Conservation (phyloP, 331 rosid genomes). For the Malus hybrid region DNA sequence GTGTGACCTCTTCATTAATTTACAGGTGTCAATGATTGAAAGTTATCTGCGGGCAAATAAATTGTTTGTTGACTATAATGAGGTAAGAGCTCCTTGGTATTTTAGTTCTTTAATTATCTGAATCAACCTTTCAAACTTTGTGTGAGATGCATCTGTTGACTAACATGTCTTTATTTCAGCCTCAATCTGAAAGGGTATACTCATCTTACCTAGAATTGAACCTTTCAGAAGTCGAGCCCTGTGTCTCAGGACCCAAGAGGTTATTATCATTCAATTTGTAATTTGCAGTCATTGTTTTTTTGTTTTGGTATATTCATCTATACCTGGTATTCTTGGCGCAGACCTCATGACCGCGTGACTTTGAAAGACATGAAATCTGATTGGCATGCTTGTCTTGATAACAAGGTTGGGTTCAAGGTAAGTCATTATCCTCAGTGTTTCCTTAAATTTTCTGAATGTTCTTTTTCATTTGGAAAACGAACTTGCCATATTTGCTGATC, state of each 20-base stretch:
- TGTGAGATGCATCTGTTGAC: constrained; percentile 17
- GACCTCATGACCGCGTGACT: constrained; percentile 85
- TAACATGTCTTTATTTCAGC: constrained; percentile 40
- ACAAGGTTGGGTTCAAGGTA: constrained; percentile 90
- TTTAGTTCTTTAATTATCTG: neutral
- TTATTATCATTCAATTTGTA: constrained; percentile 11
- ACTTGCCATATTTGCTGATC: neutral
- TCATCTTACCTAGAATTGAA: constrained; percentile 84
- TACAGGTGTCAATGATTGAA: constrained; percentile 86
- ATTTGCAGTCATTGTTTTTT: neutral
- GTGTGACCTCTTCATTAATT: constrained; percentile 19
- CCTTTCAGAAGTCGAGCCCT: constrained; percentile 76
- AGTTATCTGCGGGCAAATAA: constrained; percentile 88
- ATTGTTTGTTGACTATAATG: constrained; percentile 83
- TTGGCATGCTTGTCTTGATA: constrained; percentile 88
- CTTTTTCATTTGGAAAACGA: neutral
- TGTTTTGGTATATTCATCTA: neutral
- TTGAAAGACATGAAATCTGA: constrained; percentile 80
- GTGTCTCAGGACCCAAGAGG: constrained; percentile 97
- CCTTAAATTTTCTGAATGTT: neutral
- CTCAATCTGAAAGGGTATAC: constrained; percentile 80
- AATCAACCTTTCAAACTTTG: neutral
- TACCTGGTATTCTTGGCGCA: constrained; percentile 16
- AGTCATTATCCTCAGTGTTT: constrained; percentile 4
- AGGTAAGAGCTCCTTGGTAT: constrained; percentile 32